A percentile compares a stretch with the other conserved stretches of the same genome.
Evolutionary conservation across 257 asterid species (phyloP).

Genomic region (Primulina tabacum): DNA sequence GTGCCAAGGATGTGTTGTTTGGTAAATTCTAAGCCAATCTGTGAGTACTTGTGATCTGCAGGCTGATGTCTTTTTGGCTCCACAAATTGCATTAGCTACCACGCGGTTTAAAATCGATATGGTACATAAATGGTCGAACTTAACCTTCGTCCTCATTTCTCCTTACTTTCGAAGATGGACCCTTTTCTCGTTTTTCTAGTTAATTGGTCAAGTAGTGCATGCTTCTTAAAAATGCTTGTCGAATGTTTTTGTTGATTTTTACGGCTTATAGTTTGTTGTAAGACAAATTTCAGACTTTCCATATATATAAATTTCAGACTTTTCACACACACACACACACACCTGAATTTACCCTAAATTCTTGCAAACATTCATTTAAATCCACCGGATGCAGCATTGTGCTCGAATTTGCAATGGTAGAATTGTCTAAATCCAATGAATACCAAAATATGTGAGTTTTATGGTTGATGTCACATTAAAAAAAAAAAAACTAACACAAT

Average conservation of each 20-base stretch:
- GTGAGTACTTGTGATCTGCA: constrained; percentile 29
- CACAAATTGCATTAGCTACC: constrained; percentile 59
- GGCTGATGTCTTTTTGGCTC: constrained; percentile 88
- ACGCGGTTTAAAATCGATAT: constrained; percentile 56
- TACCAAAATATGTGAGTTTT: no score
- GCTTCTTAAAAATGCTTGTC: neutral
- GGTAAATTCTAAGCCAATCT: neutral
- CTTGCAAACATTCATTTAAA: no score
- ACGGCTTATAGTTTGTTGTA: neutral
- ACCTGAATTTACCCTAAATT: no score
- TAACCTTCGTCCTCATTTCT: constrained; percentile 12
- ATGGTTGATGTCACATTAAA: no score
- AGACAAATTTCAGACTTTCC: neutral
- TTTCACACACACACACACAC: no score
- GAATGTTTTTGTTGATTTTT: neutral
- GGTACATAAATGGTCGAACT: constrained; percentile 31
- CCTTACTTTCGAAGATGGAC: neutral
- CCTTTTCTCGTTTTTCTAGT: neutral
- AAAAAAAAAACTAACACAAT: no score
- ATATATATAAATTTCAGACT: no score
- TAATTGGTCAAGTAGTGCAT: neutral
- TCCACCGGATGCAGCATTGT: no score
- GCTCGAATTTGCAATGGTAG: no score
- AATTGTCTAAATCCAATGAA: no score
- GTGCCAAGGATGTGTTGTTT: neutral